Base-by-base conservation (phyloP, 108 stramenopile species). In the Bacterosira constricta region DNA sequence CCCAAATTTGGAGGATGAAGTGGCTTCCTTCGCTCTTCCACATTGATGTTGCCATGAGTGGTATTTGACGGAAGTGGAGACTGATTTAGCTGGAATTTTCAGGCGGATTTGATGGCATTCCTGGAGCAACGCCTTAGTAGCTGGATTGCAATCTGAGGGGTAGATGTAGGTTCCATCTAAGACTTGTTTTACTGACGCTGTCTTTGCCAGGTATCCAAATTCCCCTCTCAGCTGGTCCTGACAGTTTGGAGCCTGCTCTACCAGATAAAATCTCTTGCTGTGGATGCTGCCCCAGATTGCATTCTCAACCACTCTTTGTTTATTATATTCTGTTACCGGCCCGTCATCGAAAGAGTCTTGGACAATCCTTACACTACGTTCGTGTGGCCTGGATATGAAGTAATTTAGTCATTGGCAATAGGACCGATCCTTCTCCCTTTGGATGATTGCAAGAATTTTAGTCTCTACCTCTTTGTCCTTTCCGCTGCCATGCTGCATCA, bases 361-460 rank as follows among this genome's bases (percentile, higher is more conserved):
- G 0, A 59, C 69, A 3, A 44, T 21, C 1, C 34, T 21, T 3
- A 70, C 44, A 20, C 57, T 59, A 6, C 42, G 15, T 1, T 36
- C 47, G 1, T 6, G 1, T n/a, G n/a, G n/a, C 30, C 47, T 46
- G 3, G n/a, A 15, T 0, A 50, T 39, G 2, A 35, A 7, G 30
- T 49, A 59, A 23, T 59, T 59, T 3, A 70, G 21, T 2, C 41
- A 12, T 42, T 45, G 9, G 42, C 56, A 70, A 29, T 46, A 70
- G 0, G 23, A 3, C 21, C 70, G 11, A 13, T 71, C 37, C 31
- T 34, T 18, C 31, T 70, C 69, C 0, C 57, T 32, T 13, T 23
- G 20, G 2, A 70, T 59, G 1, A 67, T 54, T 18, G 37, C 52
- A 9, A 54, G 52, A 2, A 67, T 67, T 17, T 39, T 26, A 4